Evolutionary conservation across 179 eudicot species (phyloP).

Genomic region (Silene noctiflora): DNA sequence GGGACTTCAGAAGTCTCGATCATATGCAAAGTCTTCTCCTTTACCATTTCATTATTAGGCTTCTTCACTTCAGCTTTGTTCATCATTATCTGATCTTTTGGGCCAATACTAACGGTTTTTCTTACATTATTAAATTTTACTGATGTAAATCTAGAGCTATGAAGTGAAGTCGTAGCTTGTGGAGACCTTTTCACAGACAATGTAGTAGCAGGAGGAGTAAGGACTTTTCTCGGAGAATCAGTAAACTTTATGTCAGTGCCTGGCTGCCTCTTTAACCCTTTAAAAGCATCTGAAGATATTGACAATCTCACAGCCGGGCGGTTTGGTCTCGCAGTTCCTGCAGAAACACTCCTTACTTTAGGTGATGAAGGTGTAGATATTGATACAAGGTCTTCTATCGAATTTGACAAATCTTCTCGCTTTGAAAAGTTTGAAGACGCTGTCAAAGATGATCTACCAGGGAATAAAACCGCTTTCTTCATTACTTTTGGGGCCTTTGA

Average conservation of each 20-base stretch:
- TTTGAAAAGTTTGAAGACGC: constrained; percentile 22
- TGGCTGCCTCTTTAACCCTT: constrained; percentile 30
- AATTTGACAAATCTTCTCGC: constrained; percentile 27
- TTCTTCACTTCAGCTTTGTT: constrained; percentile 26
- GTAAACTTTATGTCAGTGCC: constrained; percentile 21
- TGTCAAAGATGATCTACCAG: constrained; percentile 19
- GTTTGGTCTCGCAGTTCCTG: constrained; percentile 30
- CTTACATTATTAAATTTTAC: constrained; percentile 26
- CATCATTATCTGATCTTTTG: constrained; percentile 28
- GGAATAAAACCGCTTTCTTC: constrained; percentile 21
- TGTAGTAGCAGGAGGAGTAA: constrained; percentile 25
- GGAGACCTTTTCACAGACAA: constrained; percentile 30
- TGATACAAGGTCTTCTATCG: constrained; percentile 28
- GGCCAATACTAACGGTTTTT: constrained; percentile 27
- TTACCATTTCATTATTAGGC: constrained; percentile 28
- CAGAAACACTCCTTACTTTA: constrained; percentile 24
- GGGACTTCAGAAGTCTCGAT: constrained; percentile 34
- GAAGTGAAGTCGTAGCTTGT: constrained; percentile 23
- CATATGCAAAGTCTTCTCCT: constrained; percentile 57
- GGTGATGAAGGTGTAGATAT: constrained; percentile 28
- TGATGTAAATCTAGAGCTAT: constrained; percentile 24
- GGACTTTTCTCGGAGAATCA: constrained; percentile 30
- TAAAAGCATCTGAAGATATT: constrained; percentile 28
- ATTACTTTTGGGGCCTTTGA: constrained; percentile 16
- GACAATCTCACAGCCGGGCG: constrained; percentile 26